A percentile compares a stretch with the other conserved stretches of the same genome.
phyloP scores from a whole-genome alignment of 2,329 filamentous ascomycete genomes.

The Ramularia endophylla region DNA sequence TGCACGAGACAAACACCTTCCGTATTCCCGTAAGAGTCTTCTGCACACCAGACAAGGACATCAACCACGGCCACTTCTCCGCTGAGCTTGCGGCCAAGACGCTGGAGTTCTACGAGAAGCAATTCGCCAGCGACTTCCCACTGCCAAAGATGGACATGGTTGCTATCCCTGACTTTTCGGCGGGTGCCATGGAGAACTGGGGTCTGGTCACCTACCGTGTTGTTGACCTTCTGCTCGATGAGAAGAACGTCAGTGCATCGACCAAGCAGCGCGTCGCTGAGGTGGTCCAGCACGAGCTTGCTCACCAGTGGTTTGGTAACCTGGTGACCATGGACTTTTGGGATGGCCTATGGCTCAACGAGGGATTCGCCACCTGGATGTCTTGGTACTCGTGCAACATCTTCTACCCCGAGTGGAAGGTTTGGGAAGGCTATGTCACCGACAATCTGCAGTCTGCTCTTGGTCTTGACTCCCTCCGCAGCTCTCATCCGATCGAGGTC shows the following conservation, averaged over 20 bases:
- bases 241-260: constrained; percentile 82
- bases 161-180: constrained; percentile 91
- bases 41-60: constrained; percentile 81
- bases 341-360: constrained; percentile 95
- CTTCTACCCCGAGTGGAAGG: constrained; percentile 98
- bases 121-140: constrained; percentile 81
- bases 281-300: constrained; percentile 92
- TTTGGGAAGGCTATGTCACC: constrained; percentile 92
- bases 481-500: constrained; percentile 94
- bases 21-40: constrained; percentile 91
- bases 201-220: constrained; percentile 92
- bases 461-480: constrained; percentile 81
- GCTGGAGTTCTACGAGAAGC: constrained; percentile 90
- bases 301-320: constrained; percentile 98
- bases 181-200: constrained; percentile 99
- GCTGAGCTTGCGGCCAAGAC: constrained; percentile 84
- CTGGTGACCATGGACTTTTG: constrained; percentile 98
- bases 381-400: constrained; percentile 89
- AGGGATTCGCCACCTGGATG: constrained; percentile 89
- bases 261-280: constrained; percentile 92
- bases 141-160: constrained; percentile 96
- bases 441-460: constrained; percentile 87
- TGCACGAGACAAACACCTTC: constrained; percentile 87
- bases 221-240: constrained; percentile 83
- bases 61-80: constrained; percentile 86